Base-by-base conservation (phyloP, 2,329 filamentous ascomycete genomes). In the Verticillium albo-atrum region DNA sequence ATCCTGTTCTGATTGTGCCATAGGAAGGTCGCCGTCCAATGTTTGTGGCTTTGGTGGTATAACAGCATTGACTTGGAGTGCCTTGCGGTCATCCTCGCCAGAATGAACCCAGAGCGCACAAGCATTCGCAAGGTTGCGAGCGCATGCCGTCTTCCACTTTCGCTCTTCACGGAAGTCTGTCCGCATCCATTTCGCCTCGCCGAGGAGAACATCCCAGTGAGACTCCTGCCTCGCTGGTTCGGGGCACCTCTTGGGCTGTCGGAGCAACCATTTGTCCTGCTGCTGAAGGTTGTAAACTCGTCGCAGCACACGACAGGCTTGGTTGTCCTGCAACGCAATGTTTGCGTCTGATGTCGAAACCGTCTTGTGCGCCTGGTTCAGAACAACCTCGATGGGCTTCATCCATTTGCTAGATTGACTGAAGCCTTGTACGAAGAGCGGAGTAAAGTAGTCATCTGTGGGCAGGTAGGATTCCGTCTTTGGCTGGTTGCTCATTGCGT, bases 101-200 rank as follows among this genome's bases (percentile, higher is more conserved):
- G 89, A 84, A 25, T 83, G 81, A 37, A 92, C 83, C 85, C 91
- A 99, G 66, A 94, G 88, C 0, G 89, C 91, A 72, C 94, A 98
- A 67, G 89, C 90, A 67, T 88, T 80, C 1, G 92, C 95, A 61
- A 97, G 80, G 60, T 88, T 92, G 60, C 88, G 89, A 5, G 93
- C 93, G 35, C 89, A 84, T 2, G 89, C 85, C 69, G 86, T 87
- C 75, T 97, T 98, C 92, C 93, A 97, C 71, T 96, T 97, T 47
- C 92, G 82, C 72, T 98, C 95, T 74, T 97, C 91, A 56, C 90
- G 85, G 69, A 97, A 98, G 74, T 99, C 95, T 2, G 92, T 97
- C 56, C 93, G 86, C 91, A 99, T 96, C 94, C 94, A 98, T 72
- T 93, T 96, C 84, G 94, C 91, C 77, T 99, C 93, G 66, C 92